Percentiles rank a stretch among this genome's conserved stretches.
phyloP scores from a whole-genome alignment of 2,329 filamentous ascomycete genomes.

The Fusarium concolor region DNA sequence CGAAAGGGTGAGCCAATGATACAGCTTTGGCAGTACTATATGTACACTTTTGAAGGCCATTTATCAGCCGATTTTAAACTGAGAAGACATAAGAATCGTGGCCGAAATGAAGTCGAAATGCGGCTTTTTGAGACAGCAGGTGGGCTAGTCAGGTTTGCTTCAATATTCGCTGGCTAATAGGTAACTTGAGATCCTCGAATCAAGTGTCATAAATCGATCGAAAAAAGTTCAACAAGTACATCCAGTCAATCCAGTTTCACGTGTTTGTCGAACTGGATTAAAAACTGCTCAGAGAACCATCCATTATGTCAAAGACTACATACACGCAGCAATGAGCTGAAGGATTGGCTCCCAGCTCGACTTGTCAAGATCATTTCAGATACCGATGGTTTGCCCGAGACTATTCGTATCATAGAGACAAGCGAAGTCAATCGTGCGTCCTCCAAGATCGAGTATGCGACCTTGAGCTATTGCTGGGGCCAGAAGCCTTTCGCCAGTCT shows the following conservation, averaged over 20 bases:
- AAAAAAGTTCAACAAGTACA: background rate
- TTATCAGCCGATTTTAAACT: background rate
- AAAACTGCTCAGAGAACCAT: background rate
- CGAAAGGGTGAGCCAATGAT: background rate
- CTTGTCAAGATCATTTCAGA: background rate
- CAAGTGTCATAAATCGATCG: background rate
- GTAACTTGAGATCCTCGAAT: background rate
- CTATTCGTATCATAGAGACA: background rate
- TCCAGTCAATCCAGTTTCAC: background rate
- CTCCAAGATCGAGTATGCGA: background rate
- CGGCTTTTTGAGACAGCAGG: background rate
- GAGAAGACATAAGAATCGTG: fast-evolving
- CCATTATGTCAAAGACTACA: background rate
- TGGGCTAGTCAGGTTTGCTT: fast-evolving
- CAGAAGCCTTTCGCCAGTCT: background rate
- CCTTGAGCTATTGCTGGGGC: slow-evolving; percentile 7
- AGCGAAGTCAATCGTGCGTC: fast-evolving
- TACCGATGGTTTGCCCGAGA: background rate
- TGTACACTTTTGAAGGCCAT: too few relatives aligned
- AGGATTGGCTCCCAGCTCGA: background rate
- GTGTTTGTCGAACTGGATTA: background rate
- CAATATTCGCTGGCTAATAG: fast-evolving
- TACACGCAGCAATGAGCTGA: background rate
- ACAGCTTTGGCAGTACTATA: too few relatives aligned
- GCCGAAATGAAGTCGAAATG: background rate